Base-by-base conservation (phyloP, 352 stramenopile species). In the Phytophthora litchii region DNA sequence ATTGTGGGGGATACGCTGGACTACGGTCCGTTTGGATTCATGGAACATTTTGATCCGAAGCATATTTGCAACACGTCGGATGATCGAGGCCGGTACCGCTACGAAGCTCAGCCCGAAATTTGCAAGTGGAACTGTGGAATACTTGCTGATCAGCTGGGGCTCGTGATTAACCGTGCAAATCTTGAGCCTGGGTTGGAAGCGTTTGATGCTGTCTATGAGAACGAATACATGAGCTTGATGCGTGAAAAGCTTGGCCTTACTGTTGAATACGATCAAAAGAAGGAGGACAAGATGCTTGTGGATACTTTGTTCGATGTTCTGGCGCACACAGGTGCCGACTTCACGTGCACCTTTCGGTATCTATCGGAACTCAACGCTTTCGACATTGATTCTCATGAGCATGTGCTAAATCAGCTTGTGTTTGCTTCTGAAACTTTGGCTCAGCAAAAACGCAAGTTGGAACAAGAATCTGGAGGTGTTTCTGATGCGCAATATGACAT, bases 21-120 rank as follows among this genome's bases (percentile, higher is more conserved):
- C 68, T 97, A 97, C 61, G 91, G 90, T n/a, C 91, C 90, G 41
- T 97, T 86, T 67, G 91, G 90, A 3, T 97, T 96, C 58, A 94
- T 97, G 86, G 90, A 97, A 59, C 77, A 92, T 52, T 97, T 96
- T 60, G 80, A 97, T 51, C 74, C 80, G 1, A 67, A 86, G 34
- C 82, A 92, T 48, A 67, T 92, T 38, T 92, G 82, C 73, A 95
- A 95, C 54, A 87, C 80, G 43, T 94, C 84, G 12, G 89, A 96
- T 49, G 76, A 89, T 46, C 64, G 64, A 20, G 83, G 89, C 3
- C 77, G 89, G 5, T 96, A 97, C 58, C 73, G 83, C 10, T 96
- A 92, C 58, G 79, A 91, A 36, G 77, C 79, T 13, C 88, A 96
- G 34, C 83, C 88, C 27, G 74, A 86, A 59, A 87, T 95, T 47